Base-by-base conservation (phyloP, 495 filamentous ascomycete genomes). In the Echria macrotheca region DNA sequence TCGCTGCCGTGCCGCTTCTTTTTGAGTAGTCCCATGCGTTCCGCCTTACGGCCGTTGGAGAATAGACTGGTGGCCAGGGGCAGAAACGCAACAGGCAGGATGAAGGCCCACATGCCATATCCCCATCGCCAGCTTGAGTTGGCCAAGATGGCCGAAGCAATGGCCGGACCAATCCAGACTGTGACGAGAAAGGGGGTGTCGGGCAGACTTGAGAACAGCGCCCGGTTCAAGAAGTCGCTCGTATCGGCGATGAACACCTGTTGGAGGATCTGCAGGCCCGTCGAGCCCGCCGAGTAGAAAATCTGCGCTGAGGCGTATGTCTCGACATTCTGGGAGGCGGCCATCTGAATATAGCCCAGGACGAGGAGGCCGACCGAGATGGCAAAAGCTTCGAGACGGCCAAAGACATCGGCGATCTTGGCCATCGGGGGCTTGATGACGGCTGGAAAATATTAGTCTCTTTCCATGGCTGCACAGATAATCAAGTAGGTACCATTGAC, bases 211-310 rank as follows among this genome's bases (percentile, higher is more conserved):
- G 77, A 80, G 8, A 80, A 69, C 24, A 84, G 69, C 33, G 75
- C 80, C 49, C 82, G 75, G 64, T 84, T 80, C 5, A 74, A 63
- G 56, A 86, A 63, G n/a, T 65, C 69, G n/a, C 80, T 80, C 2
- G 77, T 81, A 65, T 86, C 82, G 33, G 82, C 81, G 18, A 82
- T 76, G 67, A 85, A 82, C 45, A 84, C 69, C 39, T 79, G 71
- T 51, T 82, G 70, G 29, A 79, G 72, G 43, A 80, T 69, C 49
- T 77, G 77, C 23, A 83, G 67, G 1, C 75, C 77, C 4, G 78
- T 76, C 33, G 58, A 64, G 14, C 69, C 69, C 39, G 67, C 64
- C 44, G 68, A 64, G 59, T 74, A 75, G 48, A 77, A 61, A 32
- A 76, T 63, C 52, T 71, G 72, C 11, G 74, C 72, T n/a, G 69